Evolutionary conservation across 83 land plant genomes (phyloP).

Genomic region (Thuja plicata): DNA sequence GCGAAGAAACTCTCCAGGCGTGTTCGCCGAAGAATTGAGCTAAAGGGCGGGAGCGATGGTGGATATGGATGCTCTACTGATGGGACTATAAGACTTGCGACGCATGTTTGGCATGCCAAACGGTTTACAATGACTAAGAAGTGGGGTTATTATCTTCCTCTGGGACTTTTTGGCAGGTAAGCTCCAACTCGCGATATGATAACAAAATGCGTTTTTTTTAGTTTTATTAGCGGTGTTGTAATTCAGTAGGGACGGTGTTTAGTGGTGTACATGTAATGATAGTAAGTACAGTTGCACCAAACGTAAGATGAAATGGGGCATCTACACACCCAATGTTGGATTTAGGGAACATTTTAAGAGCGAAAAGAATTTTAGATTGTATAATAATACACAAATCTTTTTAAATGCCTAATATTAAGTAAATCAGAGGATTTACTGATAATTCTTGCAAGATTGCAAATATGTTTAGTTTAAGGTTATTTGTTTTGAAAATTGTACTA

Average conservation of each 20-base stretch:
- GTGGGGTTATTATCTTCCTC: slow-evolving; percentile 87
- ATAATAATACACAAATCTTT: background rate
- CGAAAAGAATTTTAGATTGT: background rate
- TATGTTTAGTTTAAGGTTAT: background rate
- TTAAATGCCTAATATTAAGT: background rate
- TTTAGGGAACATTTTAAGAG: background rate
- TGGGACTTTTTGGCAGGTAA: slow-evolving; percentile 84
- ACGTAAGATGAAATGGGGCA: background rate
- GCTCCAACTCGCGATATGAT: background rate
- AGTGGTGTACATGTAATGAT: background rate
- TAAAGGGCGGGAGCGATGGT: slow-evolving; percentile 38
- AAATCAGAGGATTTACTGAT: background rate
- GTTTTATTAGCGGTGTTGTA: background rate
- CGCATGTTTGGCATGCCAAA: slow-evolving; percentile 98
- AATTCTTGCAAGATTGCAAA: background rate
- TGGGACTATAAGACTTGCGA: slow-evolving; percentile 75
- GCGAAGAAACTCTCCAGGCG: slow-evolving; percentile 44
- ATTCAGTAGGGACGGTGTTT: background rate
- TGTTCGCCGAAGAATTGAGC: slow-evolving; percentile 65
- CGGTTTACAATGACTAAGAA: slow-evolving; percentile 76
- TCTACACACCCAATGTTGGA: background rate
- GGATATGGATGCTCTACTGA: slow-evolving; percentile 59
- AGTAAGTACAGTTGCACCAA: background rate
- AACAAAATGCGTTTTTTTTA: background rate
- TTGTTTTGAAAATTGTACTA: background rate